These are phyloP conservation scores for Olyra latifolia DNA, from an alignment of 176 grass and related monocot species.

Conservation along the genomic window DNA sequence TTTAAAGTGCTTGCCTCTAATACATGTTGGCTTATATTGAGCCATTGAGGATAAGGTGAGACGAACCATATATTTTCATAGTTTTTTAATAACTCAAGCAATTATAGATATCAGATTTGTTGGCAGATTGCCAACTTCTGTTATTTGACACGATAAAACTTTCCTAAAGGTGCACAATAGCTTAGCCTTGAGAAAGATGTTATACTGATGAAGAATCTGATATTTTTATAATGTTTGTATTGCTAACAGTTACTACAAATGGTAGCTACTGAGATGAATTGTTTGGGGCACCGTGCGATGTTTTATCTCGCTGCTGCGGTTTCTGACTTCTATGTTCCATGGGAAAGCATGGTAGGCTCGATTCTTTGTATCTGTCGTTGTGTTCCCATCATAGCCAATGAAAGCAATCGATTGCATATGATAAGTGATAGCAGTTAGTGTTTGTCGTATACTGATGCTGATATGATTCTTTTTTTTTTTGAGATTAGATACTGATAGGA, in stretches of 20 bases:
- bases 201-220: constrained; percentile 9
- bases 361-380: background rate
- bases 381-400: background rate
- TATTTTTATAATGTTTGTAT: background rate
- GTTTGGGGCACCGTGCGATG: constrained; percentile 56
- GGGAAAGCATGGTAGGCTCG: constrained; percentile 83
- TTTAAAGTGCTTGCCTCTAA: background rate
- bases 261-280: constrained; percentile 63
- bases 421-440: background rate
- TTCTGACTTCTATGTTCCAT: constrained; percentile 96
- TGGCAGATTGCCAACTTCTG: background rate
- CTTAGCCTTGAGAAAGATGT: constrained; percentile 7
- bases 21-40: background rate
- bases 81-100: background rate
- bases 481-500: background rate
- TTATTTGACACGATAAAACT: constrained; percentile 1
- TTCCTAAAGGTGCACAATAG: background rate
- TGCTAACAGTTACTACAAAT: constrained; percentile 71
- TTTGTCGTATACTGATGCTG: background rate
- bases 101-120: background rate
- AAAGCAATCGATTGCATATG: constrained; percentile 2
- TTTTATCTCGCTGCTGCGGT: constrained; percentile 88
- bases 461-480: too few species aligned
- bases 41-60: background rate
- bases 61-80: background rate